These are phyloP conservation scores for Symbiodinium pilosum DNA, from an alignment of 73 alveolate genomes.

Conservation along the genomic window DNA sequence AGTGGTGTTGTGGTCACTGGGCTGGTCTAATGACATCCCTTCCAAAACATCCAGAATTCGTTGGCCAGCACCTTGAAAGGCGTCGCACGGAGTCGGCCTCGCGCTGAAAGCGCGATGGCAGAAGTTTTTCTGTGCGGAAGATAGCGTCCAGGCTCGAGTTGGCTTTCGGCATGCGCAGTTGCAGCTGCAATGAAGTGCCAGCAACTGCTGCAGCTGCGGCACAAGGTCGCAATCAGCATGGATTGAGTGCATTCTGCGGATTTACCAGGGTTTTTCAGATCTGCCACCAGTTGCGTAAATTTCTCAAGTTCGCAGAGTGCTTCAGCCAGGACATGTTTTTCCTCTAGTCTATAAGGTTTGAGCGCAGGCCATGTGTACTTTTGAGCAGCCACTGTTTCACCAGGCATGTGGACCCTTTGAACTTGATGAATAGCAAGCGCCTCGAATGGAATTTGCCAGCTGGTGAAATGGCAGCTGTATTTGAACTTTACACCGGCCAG, in stretches of 20 bases:
- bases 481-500: too few species aligned
- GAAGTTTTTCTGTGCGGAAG: neutral
- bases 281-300: too few species aligned
- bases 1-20: neutral
- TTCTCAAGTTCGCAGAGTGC: too few species aligned
- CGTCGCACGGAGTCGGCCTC: neutral
- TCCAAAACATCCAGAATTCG: too few species aligned
- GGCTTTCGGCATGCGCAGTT: conserved; percentile 15
- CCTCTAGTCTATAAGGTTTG: neutral
- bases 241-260: neutral
- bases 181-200: neutral
- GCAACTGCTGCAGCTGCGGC: conserved; percentile 19
- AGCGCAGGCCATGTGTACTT: neutral
- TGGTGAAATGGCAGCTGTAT: too few species aligned
- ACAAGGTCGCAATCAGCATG: neutral
- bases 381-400: too few species aligned
- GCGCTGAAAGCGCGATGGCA: neutral
- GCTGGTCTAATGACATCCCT: neutral
- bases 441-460: too few species aligned
- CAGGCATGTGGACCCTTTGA: too few species aligned
- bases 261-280: neutral
- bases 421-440: too few species aligned
- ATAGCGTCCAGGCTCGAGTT: neutral
- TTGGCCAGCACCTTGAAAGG: neutral
- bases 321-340: too few species aligned